A percentile compares a stretch with the other conserved stretches of the same genome.
Conservation (phyloP, 73 alveolate genomes). For the Paramecium sonneborni region DNA sequence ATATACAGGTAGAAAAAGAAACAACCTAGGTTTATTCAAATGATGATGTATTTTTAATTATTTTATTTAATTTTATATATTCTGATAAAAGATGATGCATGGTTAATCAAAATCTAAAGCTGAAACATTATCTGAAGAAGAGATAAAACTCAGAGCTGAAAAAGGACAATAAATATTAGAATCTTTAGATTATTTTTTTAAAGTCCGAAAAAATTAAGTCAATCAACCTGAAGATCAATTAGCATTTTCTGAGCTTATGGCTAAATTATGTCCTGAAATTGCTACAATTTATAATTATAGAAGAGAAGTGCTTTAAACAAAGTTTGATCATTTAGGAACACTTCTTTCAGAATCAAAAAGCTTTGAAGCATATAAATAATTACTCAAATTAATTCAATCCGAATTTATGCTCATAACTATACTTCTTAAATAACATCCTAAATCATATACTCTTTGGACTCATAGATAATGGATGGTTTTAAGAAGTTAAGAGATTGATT, state of each 20-base stretch:
- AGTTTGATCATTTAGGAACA: slow-evolving; percentile 56
- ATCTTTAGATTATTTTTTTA: slow-evolving; percentile 75
- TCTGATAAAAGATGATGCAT: slow-evolving; percentile 82
- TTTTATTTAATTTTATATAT: slow-evolving; percentile 28
- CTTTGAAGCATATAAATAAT: slow-evolving; percentile 7
- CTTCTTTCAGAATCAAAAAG: background rate
- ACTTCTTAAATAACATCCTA: slow-evolving; percentile 82
- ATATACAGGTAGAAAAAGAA: slow-evolving; percentile 96
- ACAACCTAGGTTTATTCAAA: slow-evolving; percentile 53
- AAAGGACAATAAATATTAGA: slow-evolving; percentile 75
- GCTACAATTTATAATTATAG: slow-evolving; percentile 88
- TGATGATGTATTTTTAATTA: slow-evolving; percentile 31
- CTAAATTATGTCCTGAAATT: slow-evolving; percentile 83
- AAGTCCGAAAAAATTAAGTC: slow-evolving; percentile 73
- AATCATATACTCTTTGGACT: slow-evolving; percentile 89
- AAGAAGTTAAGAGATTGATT: slow-evolving; percentile 77
- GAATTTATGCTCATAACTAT: slow-evolving; percentile 78
- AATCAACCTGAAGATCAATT: slow-evolving; percentile 73
- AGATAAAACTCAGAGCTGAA: slow-evolving; percentile 73
- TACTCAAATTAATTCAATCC: slow-evolving; percentile 62
- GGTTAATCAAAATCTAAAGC: slow-evolving; percentile 82
- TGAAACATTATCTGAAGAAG: slow-evolving; percentile 77
- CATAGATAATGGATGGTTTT: slow-evolving; percentile 90
- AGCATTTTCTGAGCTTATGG: slow-evolving; percentile 78
- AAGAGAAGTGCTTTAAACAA: slow-evolving; percentile 79